phyloP scores from a whole-genome alignment of 495 filamentous ascomycete genomes.

The Aspergillus cavernicola region DNA sequence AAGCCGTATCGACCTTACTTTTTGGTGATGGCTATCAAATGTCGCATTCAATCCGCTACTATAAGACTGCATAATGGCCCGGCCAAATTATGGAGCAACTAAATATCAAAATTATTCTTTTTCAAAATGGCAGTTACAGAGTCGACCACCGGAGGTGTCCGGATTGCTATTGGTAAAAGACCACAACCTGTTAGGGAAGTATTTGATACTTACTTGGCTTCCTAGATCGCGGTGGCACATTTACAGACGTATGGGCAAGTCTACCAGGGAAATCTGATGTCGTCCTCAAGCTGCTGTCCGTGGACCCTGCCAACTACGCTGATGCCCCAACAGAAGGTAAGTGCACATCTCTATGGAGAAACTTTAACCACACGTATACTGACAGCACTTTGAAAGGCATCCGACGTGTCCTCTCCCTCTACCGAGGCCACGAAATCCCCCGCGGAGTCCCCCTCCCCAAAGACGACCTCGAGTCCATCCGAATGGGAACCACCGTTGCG shows the following conservation, averaged over 20 bases:
- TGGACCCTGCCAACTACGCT: conserved; percentile 71
- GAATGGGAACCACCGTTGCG: conserved; percentile 83
- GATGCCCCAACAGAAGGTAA: conserved; percentile 78
- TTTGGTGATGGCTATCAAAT: not conserved
- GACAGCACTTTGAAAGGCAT: not conserved
- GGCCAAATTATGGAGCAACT: not conserved
- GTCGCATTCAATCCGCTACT: not conserved
- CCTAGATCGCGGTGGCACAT: conserved; percentile 25
- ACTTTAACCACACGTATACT: not conserved
- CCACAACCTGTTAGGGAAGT: not conserved
- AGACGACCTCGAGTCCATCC: conserved; percentile 33
- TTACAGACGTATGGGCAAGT: conserved; percentile 24
- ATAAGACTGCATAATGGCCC: not conserved
- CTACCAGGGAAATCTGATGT: conserved; percentile 43
- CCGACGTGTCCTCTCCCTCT: not conserved
- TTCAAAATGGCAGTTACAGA: not conserved
- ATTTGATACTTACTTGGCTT: too few relatives aligned
- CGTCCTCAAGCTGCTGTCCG: conserved; percentile 75
- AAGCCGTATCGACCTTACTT: not conserved
- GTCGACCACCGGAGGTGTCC: not conserved
- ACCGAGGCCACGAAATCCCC: not conserved
- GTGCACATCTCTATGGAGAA: conserved; percentile 41
- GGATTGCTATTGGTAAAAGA: not conserved
- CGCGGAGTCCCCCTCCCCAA: conserved; percentile 19
- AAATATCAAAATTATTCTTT: not conserved